Evolutionary conservation across 1,139 yeast species (phyloP).

Genomic region (Hansenula lynferdii): DNA sequence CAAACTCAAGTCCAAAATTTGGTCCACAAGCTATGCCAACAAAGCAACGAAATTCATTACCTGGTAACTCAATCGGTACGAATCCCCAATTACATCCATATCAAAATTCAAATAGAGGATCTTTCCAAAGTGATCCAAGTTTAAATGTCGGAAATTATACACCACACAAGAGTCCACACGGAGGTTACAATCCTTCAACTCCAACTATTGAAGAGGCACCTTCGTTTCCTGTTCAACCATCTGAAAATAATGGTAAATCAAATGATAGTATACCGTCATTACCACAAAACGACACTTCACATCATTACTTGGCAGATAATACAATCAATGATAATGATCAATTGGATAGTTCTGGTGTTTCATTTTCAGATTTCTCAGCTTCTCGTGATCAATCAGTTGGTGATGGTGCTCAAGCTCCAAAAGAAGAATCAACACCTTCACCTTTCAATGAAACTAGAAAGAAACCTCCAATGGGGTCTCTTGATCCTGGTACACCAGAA

Average conservation of each 20-base stretch:
- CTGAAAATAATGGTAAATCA: neutral
- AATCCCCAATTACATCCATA: neutral
- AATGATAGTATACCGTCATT: neutral
- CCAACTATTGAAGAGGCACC: slow-evolving; percentile 2
- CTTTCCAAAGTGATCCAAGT: neutral
- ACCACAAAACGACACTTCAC: slow-evolving; percentile 1
- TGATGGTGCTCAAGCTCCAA: slow-evolving; percentile 7
- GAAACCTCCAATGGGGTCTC: neutral
- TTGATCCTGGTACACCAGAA: neutral
- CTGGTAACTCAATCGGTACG: neutral
- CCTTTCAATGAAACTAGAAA: slow-evolving; percentile 1
- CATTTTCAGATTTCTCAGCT: slow-evolving; percentile 3
- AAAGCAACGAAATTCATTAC: neutral
- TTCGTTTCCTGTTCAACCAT: neutral
- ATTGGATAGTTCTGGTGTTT: slow-evolving; percentile 1
- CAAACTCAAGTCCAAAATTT: neutral
- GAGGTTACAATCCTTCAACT: slow-evolving; percentile 1
- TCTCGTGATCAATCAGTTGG: slow-evolving; percentile 1
- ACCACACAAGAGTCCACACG: neutral
- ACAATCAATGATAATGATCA: slow-evolving; percentile 4
- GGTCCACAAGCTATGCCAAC: neutral
- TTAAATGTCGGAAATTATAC: neutral
- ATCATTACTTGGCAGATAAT: slow-evolving; percentile 16
- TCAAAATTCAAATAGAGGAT: neutral
- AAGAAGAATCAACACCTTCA: slow-evolving; percentile 11